A percentile compares a stretch with the other conserved stretches of the same genome.
Conservation (phyloP, 768 basidiomycete species). For the Boletus bicolor region DNA sequence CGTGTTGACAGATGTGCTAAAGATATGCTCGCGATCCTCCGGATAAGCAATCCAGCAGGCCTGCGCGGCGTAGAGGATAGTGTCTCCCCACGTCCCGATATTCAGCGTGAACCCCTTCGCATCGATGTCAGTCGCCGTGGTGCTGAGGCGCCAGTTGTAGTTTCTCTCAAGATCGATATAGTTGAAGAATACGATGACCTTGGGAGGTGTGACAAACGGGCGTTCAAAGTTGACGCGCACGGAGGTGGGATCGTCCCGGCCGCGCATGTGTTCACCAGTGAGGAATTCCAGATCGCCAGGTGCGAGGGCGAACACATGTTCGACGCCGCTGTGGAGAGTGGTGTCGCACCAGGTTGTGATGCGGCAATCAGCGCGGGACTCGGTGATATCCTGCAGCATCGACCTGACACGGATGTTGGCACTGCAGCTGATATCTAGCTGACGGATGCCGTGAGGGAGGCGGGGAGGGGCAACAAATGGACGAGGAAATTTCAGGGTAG, state of each 20-base stretch:
- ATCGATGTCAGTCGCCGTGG: conserved; percentile 9
- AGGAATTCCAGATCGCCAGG: conserved; percentile 14
- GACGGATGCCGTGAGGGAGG: conserved; percentile 13
- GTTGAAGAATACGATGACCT: conserved; percentile 15
- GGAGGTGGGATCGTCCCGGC: neutral
- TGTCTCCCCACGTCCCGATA: conserved; percentile 12
- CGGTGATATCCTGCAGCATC: conserved; percentile 1
- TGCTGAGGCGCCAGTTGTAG: conserved; percentile 7
- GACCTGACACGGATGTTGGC: conserved; percentile 14
- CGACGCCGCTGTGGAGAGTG: neutral
- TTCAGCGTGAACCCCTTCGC: conserved; percentile 14
- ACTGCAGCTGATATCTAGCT: conserved; percentile 1
- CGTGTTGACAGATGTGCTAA: conserved; percentile 13
- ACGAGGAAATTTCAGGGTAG: conserved; percentile 11
- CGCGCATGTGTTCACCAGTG: conserved; percentile 9
- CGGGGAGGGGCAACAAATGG: conserved; percentile 16
- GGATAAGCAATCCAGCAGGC: conserved; percentile 23
- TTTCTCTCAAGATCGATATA: conserved; percentile 7
- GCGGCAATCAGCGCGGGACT: conserved; percentile 6
- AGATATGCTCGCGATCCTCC: conserved; percentile 19
- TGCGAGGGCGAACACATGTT: conserved; percentile 2
- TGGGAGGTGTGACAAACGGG: conserved; percentile 14
- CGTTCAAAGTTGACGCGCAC: conserved; percentile 12
- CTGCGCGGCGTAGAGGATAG: neutral
- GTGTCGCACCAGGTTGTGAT: neutral